Evolutionary conservation across 352 stramenopile species (phyloP), one percentile per base, ranked within the genome.

Genomic region (Pythium aquatile): DNA sequence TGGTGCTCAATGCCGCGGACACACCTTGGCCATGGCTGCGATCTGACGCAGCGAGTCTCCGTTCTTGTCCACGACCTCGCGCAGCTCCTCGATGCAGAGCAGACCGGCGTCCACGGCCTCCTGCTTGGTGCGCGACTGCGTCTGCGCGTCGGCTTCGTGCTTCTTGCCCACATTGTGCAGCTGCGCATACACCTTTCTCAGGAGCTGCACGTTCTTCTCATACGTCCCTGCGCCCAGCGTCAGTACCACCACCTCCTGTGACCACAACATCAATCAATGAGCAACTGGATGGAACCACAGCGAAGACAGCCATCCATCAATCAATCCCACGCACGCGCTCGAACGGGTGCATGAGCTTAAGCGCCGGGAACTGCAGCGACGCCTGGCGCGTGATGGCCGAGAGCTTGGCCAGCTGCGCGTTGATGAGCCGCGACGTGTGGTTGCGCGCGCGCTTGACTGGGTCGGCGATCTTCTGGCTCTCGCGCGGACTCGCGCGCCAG

Each of bases 371-470:
- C 39, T 77, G 71, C 61, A 94, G 66, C 32, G 85, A 92, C 17
- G 73, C 68, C 63, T 95, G 75, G 0, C 85, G 78, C 42, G 87
- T 96, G 63, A 92, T 71, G 44, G 61, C 49, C 30, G 85, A 93
- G 8, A 96, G 82, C 66, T 90, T 91, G 28, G 49, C 58, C 24
- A 96, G 70, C 65, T 93, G 84, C 48, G 80, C 69, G 61, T 94
- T 93, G 66, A 96, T 94, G 49, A 92, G 78, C 1, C 87, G 77
- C 28, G 85, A 82, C 42, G 85, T 91, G 63, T 88, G 75, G 69
- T 96, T 94, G 64, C 89, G 90, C 51, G 84, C 81, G 65, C 85
- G 81, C 49, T 89, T 89, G 66, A 96, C 74, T 6, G 87, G 85
- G 63, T 94, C 85, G 7, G 66, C 72, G 39, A 96, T 93, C 68